Base-by-base conservation (phyloP, 768 basidiomycete genomes). In the Hygrophoropsis aurantiaca region DNA sequence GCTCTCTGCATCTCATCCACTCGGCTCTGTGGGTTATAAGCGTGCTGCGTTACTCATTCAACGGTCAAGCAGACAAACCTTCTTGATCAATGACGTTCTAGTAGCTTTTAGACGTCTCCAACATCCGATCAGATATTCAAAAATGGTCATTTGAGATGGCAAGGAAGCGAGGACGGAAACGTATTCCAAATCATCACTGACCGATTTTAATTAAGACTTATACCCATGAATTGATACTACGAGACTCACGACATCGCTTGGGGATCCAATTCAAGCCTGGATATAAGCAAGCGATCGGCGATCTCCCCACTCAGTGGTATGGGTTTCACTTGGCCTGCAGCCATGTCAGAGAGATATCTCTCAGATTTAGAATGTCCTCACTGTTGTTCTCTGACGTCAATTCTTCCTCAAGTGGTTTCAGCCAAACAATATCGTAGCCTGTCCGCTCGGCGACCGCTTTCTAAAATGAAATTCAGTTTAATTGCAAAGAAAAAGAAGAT, bases 61-160 rank as follows among this genome's bases (percentile, higher is more conserved):
- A 41, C 36, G 11, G 20, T 11, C 11, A 25, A 4, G 23, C n/a
- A 23, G 8, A 49, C 59, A 24, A 34, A 84, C 89, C 80, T 81
- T 87, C 60, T 85, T 90, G 36, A 80, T 50, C 18, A 90, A 60
- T 15, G 74, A 69, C 32, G 74, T 66, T 49, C 75, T 73, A 11
- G 75, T 75, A 6, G 68, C 52, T 52, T 88, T 87, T 34, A 88
- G 55, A n/a, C 94, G 80, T 67, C 90, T 93, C 95, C 95, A 99
- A 58, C 88, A 87, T 16, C 87, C 87, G 8, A 91, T 78, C 19
- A 99, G 75, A 62, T 92, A 98, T 59, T 97, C 91, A 49, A 95
- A 92, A 0, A 82, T 76, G 0, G 94, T 93, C 64, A 92, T 83
- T 45, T 83, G 68, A 7, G 79, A 54, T 8, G 93, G 91, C 15